Percentiles rank a stretch among this genome's conserved stretches.
These are phyloP conservation scores for Populus hybrid DNA, from an alignment of 441 rosid species.

Conservation along the genomic window DNA sequence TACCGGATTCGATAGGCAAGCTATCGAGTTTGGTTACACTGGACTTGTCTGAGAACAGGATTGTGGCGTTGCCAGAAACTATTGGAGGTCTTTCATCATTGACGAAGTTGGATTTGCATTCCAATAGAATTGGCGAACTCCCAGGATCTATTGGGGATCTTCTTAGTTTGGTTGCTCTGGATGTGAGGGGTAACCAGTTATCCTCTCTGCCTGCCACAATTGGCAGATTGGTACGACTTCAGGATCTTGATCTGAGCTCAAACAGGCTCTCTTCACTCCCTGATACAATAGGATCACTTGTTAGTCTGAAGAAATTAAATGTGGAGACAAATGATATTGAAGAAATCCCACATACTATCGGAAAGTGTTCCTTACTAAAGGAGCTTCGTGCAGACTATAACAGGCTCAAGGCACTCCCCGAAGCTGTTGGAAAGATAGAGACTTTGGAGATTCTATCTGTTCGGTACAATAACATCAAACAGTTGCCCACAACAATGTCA, in stretches of 20 bases:
- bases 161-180: conserved; percentile 53
- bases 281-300: conserved; percentile 68
- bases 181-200: conserved; percentile 77
- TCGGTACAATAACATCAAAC: conserved; percentile 86
- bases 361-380: conserved; percentile 58
- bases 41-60: conserved; percentile 83
- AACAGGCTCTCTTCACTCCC: conserved; percentile 59
- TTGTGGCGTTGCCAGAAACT: conserved; percentile 56
- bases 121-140: conserved; percentile 66
- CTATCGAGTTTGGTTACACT: conserved; percentile 58
- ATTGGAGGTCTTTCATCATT: conserved; percentile 80
- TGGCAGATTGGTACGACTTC: conserved; percentile 60
- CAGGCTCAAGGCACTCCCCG: conserved; percentile 93
- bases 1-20: conserved; percentile 89
- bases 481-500: conserved; percentile 90
- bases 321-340: conserved; percentile 84
- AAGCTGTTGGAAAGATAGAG: conserved; percentile 88
- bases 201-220: conserved; percentile 62
- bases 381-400: conserved; percentile 88
- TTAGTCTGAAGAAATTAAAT: conserved; percentile 55
- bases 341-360: conserved; percentile 79
- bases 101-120: conserved; percentile 72
- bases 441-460: conserved; percentile 69
- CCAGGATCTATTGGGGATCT: conserved; percentile 85
- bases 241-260: conserved; percentile 85